Evolutionary conservation across 2,329 filamentous ascomycete species (phyloP).

Genomic region (Clarireedia homoeocarpa): DNA sequence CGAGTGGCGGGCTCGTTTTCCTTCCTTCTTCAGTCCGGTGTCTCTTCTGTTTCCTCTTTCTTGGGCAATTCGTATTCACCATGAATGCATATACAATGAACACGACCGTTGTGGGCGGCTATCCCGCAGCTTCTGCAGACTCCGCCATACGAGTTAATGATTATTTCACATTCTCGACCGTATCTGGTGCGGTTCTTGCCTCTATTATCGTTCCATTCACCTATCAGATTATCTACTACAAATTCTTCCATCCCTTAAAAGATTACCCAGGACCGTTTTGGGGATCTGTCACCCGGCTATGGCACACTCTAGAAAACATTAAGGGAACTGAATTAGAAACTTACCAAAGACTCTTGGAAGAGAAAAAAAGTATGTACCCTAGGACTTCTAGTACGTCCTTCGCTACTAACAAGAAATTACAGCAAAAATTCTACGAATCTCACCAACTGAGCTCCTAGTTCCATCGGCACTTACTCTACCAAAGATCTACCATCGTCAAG

Average conservation of each 20-base stretch:
- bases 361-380: conserved; percentile 38
- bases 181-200: not conserved
- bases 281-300: conserved; percentile 42
- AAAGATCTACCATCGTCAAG: conserved; percentile 46
- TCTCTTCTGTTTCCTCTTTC: not conserved
- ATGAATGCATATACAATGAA: not conserved
- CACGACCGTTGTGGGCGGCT: not conserved
- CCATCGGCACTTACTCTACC: conserved; percentile 46
- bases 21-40: not conserved
- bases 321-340: conserved; percentile 38
- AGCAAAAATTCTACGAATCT: conserved; percentile 46
- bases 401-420: not conserved
- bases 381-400: not conserved
- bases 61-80: not conserved
- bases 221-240: conserved; percentile 40
- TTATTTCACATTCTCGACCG: not conserved
- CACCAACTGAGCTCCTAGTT: conserved; percentile 45
- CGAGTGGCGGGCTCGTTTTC: not conserved
- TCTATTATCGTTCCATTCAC: conserved; percentile 1
- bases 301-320: conserved; percentile 45
- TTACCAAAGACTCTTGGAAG: conserved; percentile 35
- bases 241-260: conserved; percentile 44
- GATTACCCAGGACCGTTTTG: conserved; percentile 48
- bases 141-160: not conserved
- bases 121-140: not conserved